These are phyloP conservation scores for Fusarium goolgardi DNA, from an alignment of 2,329 filamentous ascomycete species.

Conservation along the genomic window DNA sequence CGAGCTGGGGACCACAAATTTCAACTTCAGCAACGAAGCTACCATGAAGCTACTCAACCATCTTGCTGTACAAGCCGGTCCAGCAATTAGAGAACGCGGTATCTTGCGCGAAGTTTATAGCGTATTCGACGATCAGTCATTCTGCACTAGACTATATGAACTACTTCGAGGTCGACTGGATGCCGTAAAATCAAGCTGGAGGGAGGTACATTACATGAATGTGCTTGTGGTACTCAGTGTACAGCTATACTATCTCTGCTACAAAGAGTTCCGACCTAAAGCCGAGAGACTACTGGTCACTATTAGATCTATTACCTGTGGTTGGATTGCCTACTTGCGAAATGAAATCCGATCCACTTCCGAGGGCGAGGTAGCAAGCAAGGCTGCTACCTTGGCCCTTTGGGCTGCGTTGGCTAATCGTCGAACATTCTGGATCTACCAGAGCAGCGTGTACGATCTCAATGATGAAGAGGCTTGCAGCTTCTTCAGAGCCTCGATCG, in stretches of 20 bases:
- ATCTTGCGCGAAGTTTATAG: constrained; percentile 60
- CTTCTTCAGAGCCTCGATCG: constrained; percentile 45
- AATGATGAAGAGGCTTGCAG: constrained; percentile 17
- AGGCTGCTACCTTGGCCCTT: constrained; percentile 56
- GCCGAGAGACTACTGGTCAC: constrained; percentile 53
- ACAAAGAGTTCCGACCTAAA: constrained; percentile 10
- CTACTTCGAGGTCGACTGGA: constrained; percentile 59
- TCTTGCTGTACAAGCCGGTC: constrained; percentile 67
- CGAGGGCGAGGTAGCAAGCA: constrained; percentile 54
- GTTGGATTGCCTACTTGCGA: constrained; percentile 63
- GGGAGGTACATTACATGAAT: constrained; percentile 69
- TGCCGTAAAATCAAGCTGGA: constrained; percentile 65
- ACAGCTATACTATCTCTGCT: constrained; percentile 49
- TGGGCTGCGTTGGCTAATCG: constrained; percentile 68
- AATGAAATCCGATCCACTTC: constrained; percentile 55
- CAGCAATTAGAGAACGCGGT: constrained; percentile 47
- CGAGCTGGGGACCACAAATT: constrained; percentile 62
- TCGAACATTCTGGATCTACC: constrained; percentile 48
- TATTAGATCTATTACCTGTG: constrained; percentile 57
- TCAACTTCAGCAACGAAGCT: constrained; percentile 70
- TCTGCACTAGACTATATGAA: constrained; percentile 61
- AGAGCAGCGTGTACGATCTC: rapidly evolving
- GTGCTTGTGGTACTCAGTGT: constrained; percentile 64
- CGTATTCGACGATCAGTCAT: constrained; percentile 60
- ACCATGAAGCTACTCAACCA: constrained; percentile 62